Evolutionary conservation across 2,329 filamentous ascomycete genomes (phyloP), one percentile per base, ranked within the genome.

Genomic region (Colletotrichum sp.): DNA sequence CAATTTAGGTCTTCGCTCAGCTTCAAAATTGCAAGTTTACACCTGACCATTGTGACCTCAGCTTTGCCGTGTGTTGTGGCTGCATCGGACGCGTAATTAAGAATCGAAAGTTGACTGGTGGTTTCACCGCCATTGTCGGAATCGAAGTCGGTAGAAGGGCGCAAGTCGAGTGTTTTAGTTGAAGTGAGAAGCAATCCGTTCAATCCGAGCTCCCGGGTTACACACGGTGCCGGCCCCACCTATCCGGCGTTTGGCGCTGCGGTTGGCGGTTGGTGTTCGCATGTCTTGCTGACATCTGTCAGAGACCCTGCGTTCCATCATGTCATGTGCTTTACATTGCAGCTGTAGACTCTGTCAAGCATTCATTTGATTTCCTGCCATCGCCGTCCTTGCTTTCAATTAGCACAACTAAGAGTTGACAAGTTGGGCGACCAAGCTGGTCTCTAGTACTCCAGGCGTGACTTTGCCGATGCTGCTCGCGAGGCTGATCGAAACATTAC

Each of bases 11-110:
- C 52, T 56, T 56, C 25, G 8, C 3, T 27, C 4, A 18, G 2
- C 1, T 5, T 5, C 36, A 56, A n/a, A 56, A 56, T 56, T 12
- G 52, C n/a, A 56, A 4, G 2, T 0, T n/a, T 4, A 0, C 2
- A 22, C 13, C 22, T 56, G 3, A 27, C 0, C 6, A 12, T 27
- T 56, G 22, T 56, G 1, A 22, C 22, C 5, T 22, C 22, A 22
- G 6, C 0, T n/a, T 56, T 7, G 25, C 25, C 12, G 36, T 25
- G n/a, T 0, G 52, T 56, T 8, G 16, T 8, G 36, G 15, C 36
- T 39, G 36, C 36, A 18, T 39, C 4, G 7, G 16, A 39, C 18
- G 36, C 15, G 15, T 18, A 39, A 0, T 9, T 18, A 16, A 39
- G 36, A 39, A 39, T 3, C 18, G 36, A 39, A 39, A 36, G 34